Base-by-base conservation (phyloP, 306 rosid genomes). In the Pueraria montana region DNA sequence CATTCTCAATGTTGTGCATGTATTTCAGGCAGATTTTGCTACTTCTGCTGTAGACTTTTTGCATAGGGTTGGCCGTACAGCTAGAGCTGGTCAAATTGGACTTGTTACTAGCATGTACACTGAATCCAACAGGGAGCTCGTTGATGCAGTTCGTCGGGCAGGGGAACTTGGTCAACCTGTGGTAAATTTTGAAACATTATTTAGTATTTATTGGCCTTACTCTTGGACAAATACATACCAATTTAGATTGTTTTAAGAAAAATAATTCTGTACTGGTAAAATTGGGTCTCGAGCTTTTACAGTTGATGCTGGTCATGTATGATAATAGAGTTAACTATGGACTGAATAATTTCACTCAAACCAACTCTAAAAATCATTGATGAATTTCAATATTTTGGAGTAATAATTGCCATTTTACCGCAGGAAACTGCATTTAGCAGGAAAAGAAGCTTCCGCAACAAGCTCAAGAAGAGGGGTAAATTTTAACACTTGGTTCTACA, bases 341-440 rank as follows among this genome's bases (percentile, higher is more conserved):
- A 66, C 79, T 63, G 49, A 66, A 65, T 46, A 46, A 32, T 59
- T 72, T 18, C 77, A 17, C 12, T 5, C 40, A 66, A 38, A 50
- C 14, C 26, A 24, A 38, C 32, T 49, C 82, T 18, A 17, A 45
- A 43, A 27, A 63, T 61, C 20, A 11, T 79, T 76, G 78, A 59
- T 64, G n/a, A 18, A 80, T 71, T 52, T 27, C 18, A 32, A 12
- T 62, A 40, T 66, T 67, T 17, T 78, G 77, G 42, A 34, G 43
- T 84, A 70, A 84, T 80, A 18, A 8, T 16, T 84, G 20, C 63
- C 59, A n/a, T 83, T 79, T 70, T 88, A 50, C 59, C 77, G 72
- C 92, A 96, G 98, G 99, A 96, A 84, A 86, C 89, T 1, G 98
- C 99, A 72, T 96, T 96, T 78, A 96, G 99, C 91, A 83, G 99